Evolutionary conservation across 1,139 yeast species (phyloP).

Genomic region (Debaryomyces robertsiae): DNA sequence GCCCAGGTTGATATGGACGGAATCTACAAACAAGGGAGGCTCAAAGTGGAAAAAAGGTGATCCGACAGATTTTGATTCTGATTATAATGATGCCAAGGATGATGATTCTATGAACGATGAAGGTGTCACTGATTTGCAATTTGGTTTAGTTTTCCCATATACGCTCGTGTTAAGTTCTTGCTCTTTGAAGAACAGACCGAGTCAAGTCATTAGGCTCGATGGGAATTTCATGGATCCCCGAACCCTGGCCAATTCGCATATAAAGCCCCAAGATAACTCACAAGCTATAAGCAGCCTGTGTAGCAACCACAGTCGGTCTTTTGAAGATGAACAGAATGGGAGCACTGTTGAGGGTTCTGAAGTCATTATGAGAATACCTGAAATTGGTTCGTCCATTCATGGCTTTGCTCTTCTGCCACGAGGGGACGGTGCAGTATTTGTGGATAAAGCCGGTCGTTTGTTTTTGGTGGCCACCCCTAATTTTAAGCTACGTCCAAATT

Average conservation of each 20-base stretch:
- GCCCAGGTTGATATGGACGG: constrained; percentile 65
- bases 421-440: constrained; percentile 80
- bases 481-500: constrained; percentile 36
- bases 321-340: constrained; percentile 16
- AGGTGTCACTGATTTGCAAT: constrained; percentile 83
- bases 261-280: not conserved
- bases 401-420: constrained; percentile 77
- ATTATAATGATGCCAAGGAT: constrained; percentile 25
- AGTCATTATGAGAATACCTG: constrained; percentile 56
- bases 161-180: constrained; percentile 41
- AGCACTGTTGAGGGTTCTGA: constrained; percentile 36
- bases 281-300: constrained; percentile 1
- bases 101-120: constrained; percentile 66
- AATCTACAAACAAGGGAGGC: constrained; percentile 23
- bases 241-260: constrained; percentile 7
- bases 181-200: constrained; percentile 40
- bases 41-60: constrained; percentile 16
- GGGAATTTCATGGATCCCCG: constrained; percentile 37
- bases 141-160: constrained; percentile 44
- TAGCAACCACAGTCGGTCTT: constrained; percentile 23
- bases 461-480: constrained; percentile 70
- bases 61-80: constrained; percentile 23
- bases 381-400: constrained; percentile 81
- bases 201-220: constrained; percentile 38
- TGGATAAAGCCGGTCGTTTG: constrained; percentile 76